phyloP scores from a whole-genome alignment of 805 yeast genomes.

The Blastobotrys parvus region DNA sequence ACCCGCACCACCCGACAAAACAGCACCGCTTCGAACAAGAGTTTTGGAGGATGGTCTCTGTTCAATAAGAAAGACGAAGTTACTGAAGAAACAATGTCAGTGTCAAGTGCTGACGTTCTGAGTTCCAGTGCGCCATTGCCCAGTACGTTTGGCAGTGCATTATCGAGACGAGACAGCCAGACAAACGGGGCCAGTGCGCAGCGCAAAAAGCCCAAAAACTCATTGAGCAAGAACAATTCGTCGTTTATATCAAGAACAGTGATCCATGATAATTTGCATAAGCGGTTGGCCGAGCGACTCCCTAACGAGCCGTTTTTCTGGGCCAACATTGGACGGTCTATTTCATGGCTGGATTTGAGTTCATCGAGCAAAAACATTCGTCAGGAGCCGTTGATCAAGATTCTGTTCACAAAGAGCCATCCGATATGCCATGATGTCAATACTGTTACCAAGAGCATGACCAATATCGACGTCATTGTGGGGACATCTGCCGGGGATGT shows the following conservation, averaged over 20 bases:
- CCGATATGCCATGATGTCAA: conserved; percentile 34
- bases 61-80: conserved; percentile 3
- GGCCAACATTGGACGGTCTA: conserved; percentile 29
- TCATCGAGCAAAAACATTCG: conserved; percentile 6
- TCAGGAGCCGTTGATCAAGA: conserved; percentile 32
- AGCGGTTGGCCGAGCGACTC: conserved; percentile 25
- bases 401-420: conserved; percentile 32
- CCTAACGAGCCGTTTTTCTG: conserved; percentile 23
- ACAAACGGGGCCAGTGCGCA: conserved; percentile 7
- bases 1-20: conserved; percentile 1
- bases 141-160: not conserved
- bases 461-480: conserved; percentile 41
- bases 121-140: not conserved
- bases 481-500: conserved; percentile 67
- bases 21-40: conserved; percentile 6
- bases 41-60: conserved; percentile 16
- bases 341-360: conserved; percentile 28
- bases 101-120: not conserved
- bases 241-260: conserved; percentile 31
- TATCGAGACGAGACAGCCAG: not conserved
- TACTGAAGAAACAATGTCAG: not conserved
- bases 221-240: conserved; percentile 31
- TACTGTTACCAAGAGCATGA: conserved; percentile 21
- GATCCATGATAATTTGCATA: conserved; percentile 27
- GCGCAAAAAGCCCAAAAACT: conserved; percentile 27